These are phyloP conservation scores for Dactylellina drechsleri DNA, from an alignment of 2,329 filamentous ascomycete species.

Conservation along the genomic window DNA sequence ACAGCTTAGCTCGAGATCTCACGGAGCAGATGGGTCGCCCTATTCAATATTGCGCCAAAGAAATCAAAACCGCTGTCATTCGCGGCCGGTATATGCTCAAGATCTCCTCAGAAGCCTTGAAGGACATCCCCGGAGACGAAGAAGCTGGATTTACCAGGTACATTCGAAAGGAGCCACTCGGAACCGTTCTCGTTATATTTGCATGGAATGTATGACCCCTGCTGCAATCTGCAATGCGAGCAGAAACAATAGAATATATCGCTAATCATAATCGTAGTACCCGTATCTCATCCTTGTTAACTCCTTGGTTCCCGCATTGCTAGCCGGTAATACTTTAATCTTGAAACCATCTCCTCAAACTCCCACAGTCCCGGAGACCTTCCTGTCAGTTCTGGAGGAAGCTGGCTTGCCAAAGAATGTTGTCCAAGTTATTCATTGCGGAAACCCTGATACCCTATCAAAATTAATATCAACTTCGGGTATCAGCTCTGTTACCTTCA, in stretches of 20 bases:
- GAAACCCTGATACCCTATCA: slow-evolving; percentile 79
- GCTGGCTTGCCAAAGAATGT: slow-evolving; percentile 85
- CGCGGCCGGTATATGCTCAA: slow-evolving; percentile 86
- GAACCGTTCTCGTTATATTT: slow-evolving; percentile 88
- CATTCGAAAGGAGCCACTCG: slow-evolving; percentile 86
- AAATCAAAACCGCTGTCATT: slow-evolving; percentile 85
- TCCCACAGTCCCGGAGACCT: slow-evolving; percentile 87
- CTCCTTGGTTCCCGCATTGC: slow-evolving; percentile 87
- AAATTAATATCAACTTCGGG: slow-evolving; percentile 79
- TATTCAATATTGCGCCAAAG: slow-evolving; percentile 84
- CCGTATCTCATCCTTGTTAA: slow-evolving; percentile 94
- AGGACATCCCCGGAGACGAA: slow-evolving; percentile 81
- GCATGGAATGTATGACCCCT: slow-evolving; percentile 85
- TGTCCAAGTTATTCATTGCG: slow-evolving; percentile 91
- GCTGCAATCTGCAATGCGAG: too few species aligned
- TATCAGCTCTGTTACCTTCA: slow-evolving; percentile 88
- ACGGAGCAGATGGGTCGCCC: slow-evolving; percentile 96
- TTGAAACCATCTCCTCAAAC: slow-evolving; percentile 96
- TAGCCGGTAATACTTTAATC: slow-evolving; percentile 90
- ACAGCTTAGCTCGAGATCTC: slow-evolving; percentile 83
- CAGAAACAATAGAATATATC: slow-evolving; percentile 8
- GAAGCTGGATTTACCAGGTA: slow-evolving; percentile 91
- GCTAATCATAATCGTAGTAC: slow-evolving; percentile 69
- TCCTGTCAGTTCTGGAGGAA: slow-evolving; percentile 78
- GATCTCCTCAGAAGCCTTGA: slow-evolving; percentile 80